Conservation (phyloP, 768 basidiomycete species). For the Boletus patriciae region DNA sequence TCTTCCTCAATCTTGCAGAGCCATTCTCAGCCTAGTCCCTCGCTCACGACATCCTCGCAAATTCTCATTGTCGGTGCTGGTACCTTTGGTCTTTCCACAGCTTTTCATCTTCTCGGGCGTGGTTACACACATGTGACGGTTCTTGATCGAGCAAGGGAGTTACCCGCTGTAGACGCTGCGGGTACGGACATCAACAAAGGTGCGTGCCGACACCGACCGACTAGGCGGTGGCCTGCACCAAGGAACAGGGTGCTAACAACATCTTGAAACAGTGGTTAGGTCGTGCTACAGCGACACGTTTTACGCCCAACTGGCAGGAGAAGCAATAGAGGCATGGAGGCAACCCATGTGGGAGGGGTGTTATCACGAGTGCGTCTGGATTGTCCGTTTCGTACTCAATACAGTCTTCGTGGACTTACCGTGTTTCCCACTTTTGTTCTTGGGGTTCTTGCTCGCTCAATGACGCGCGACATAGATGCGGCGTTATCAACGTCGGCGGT, state of each 20-base stretch:
- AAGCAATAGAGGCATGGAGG: conserved; percentile 79
- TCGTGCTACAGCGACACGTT: conserved; percentile 69
- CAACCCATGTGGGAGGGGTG: conserved; percentile 64
- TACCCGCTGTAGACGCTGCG: conserved; percentile 85
- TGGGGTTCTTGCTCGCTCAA: not conserved
- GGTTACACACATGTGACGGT: conserved; percentile 72
- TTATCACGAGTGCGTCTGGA: conserved; percentile 76
- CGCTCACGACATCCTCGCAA: conserved; percentile 13
- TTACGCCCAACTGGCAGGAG: conserved; percentile 68
- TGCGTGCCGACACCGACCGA: not conserved
- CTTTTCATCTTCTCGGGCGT: conserved; percentile 68
- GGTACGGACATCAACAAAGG: conserved; percentile 53
- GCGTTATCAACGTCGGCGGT: conserved; percentile 26
- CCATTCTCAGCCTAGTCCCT: not conserved
- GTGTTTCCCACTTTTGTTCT: not conserved
- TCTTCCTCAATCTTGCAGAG: not conserved
- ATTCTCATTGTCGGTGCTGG: conserved; percentile 76
- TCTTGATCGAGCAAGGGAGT: conserved; percentile 62
- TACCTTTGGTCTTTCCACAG: conserved; percentile 86
- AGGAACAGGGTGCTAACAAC: not conserved
- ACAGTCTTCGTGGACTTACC: not conserved
- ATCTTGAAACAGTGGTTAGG: conserved; percentile 58
- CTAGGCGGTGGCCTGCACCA: no score
- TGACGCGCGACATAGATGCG: conserved; percentile 16
- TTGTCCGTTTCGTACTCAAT: not conserved